A percentile compares a stretch with the other conserved stretches of the same genome.
Evolutionary conservation across 2,329 filamentous ascomycete genomes (phyloP).

Genomic region (Lachnum nothofagi): DNA sequence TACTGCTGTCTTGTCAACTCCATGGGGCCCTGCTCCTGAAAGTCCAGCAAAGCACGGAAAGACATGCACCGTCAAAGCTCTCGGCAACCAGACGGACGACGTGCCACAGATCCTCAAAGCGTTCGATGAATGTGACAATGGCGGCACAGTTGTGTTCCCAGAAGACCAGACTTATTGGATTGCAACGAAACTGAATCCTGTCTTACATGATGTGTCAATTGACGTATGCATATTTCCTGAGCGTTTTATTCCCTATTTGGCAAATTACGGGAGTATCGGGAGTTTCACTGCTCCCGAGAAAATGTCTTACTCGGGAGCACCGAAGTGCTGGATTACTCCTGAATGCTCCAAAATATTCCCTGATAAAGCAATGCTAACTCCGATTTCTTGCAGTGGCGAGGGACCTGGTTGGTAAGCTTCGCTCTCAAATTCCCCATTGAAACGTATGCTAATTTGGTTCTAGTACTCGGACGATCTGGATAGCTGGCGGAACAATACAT

Average conservation of each 20-base stretch:
- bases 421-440: neutral
- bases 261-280: no score
- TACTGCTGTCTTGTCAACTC: neutral
- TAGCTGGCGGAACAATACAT: slow-evolving; percentile 52
- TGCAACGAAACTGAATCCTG: slow-evolving; percentile 43
- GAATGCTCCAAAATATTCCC: no score
- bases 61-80: slow-evolving; percentile 38
- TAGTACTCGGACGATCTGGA: slow-evolving; percentile 46
- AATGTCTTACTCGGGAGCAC: no score
- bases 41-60: slow-evolving; percentile 7
- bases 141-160: slow-evolving; percentile 48
- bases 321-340: no score
- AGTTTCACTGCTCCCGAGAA: no score
- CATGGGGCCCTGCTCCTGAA: slow-evolving; percentile 4
- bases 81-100: slow-evolving; percentile 42
- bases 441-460: neutral
- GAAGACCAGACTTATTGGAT: slow-evolving; percentile 48
- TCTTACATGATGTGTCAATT: slow-evolving; percentile 45
- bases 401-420: slow-evolving; percentile 42
- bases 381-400: slow-evolving; percentile 52
- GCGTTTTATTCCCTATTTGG: no score
- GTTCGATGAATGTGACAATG: slow-evolving; percentile 44
- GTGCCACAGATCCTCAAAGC: slow-evolving; percentile 47
- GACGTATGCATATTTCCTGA: no score
- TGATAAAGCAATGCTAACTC: no score